A percentile compares a stretch with the other conserved stretches of the same genome.
phyloP scores from a whole-genome alignment of 2,329 filamentous ascomycete genomes.

The Incumbomyces delicatus region DNA sequence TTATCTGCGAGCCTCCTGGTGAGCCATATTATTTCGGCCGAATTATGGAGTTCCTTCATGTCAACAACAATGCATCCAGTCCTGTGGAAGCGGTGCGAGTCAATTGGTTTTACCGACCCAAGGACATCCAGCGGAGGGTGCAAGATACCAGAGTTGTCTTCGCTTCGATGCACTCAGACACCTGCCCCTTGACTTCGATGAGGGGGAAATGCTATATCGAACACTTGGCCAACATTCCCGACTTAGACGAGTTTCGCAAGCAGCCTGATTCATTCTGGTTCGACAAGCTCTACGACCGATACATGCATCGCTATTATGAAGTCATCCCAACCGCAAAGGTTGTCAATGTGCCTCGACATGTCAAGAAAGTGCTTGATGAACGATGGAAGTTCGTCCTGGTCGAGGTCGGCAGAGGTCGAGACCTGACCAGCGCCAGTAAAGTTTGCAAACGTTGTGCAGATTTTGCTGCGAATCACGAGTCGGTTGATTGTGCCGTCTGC shows the following conservation, averaged over 20 bases:
- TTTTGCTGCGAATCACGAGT: slow-evolving; percentile 89
- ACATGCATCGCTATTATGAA: slow-evolving; percentile 96
- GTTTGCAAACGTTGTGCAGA: slow-evolving; percentile 83
- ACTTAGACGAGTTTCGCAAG: slow-evolving; percentile 75
- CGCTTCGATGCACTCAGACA: slow-evolving; percentile 97
- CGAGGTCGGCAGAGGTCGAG: slow-evolving; percentile 86
- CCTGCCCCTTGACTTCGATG: slow-evolving; percentile 81
- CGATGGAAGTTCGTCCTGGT: slow-evolving; percentile 95
- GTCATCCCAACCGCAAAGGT: slow-evolving; percentile 85
- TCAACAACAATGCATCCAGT: slow-evolving; percentile 60
- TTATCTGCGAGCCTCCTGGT: slow-evolving; percentile 92
- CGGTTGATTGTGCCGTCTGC: slow-evolving; percentile 93
- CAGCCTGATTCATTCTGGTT: slow-evolving; percentile 88
- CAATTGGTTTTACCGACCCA: slow-evolving; percentile 97
- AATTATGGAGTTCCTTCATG: slow-evolving; percentile 95
- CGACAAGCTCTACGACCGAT: slow-evolving; percentile 93
- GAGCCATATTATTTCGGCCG: slow-evolving; percentile 96
- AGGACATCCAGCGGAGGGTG: slow-evolving; percentile 86
- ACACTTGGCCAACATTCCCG: slow-evolving; percentile 76
- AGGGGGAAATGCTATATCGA: slow-evolving; percentile 87
- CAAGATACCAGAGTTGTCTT: slow-evolving; percentile 86
- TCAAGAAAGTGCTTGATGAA: slow-evolving; percentile 92
- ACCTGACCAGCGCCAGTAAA: slow-evolving; percentile 91
- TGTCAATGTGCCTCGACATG: slow-evolving; percentile 89
- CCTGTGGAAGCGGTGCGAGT: slow-evolving; percentile 81